Evolutionary conservation across 768 basidiomycete species (phyloP).

Genomic region (Grammothele lineata): DNA sequence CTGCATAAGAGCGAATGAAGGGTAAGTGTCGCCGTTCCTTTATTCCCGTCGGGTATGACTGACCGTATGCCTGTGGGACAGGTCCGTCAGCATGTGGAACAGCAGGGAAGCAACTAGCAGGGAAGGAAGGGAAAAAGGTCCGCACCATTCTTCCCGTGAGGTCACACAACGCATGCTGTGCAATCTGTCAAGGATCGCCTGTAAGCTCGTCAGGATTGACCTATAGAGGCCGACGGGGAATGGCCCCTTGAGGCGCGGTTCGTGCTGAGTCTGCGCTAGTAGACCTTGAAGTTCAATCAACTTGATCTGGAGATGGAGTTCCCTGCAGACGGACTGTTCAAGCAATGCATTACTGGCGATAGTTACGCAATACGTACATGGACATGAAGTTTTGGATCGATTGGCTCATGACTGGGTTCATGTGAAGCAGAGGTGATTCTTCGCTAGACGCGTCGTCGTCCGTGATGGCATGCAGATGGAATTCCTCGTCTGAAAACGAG

Average conservation of each 20-base stretch:
- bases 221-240: slow-evolving; percentile 88
- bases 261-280: slow-evolving; percentile 86
- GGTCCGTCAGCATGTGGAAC: no score
- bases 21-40: no score
- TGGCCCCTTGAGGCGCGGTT: slow-evolving; percentile 93
- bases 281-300: slow-evolving; percentile 81
- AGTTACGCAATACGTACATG: slow-evolving; percentile 48
- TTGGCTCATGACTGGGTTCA: slow-evolving; percentile 44
- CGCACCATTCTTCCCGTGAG: slow-evolving; percentile 94
- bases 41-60: no score
- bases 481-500: slow-evolving; percentile 55
- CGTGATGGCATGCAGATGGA: slow-evolving; percentile 3
- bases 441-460: slow-evolving; percentile 28
- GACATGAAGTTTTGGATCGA: slow-evolving; percentile 88
- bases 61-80: slow-evolving; percentile 85
- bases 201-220: slow-evolving; percentile 74
- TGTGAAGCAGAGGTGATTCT: slow-evolving; percentile 29
- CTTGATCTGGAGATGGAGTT: slow-evolving; percentile 89
- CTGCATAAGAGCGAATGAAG: slow-evolving; percentile 43
- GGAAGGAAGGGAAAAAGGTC: no score
- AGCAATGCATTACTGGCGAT: background rate
- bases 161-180: slow-evolving; percentile 99
- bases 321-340: slow-evolving; percentile 47
- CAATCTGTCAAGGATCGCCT: slow-evolving; percentile 81
- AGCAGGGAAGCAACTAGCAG: no score